phyloP scores from a whole-genome alignment of 805 yeast species.

The Saccharomycopsis sp. region DNA sequence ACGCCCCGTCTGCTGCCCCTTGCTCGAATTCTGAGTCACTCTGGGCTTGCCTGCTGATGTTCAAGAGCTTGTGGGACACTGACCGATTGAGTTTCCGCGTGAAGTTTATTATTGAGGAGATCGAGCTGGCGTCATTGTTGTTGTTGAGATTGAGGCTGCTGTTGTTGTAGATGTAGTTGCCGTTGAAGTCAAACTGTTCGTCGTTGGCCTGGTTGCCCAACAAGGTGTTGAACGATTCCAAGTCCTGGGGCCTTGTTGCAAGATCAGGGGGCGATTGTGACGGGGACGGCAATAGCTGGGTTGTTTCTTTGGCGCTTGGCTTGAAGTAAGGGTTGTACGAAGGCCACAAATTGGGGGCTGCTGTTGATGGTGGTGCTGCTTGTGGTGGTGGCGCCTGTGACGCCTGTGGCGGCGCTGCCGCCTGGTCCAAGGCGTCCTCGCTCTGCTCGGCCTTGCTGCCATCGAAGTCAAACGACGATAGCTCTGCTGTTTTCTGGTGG shows the following conservation, averaged over 20 bases:
- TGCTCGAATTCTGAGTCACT: too few relatives aligned
- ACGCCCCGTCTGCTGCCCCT: too few relatives aligned
- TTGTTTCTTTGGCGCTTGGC: neutral
- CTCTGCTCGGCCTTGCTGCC: neutral
- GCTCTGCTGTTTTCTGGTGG: constrained; percentile 19
- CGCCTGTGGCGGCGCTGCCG: too few relatives aligned
- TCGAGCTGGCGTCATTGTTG: constrained; percentile 7
- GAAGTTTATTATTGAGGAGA: constrained; percentile 20
- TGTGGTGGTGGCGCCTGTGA: too few relatives aligned
- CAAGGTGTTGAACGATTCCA: constrained; percentile 19
- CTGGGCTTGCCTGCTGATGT: neutral
- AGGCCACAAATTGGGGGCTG: neutral
- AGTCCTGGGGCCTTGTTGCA: constrained; percentile 14
- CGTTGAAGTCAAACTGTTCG: constrained; percentile 18
- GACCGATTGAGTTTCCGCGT: constrained; percentile 20
- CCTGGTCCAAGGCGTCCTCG: too few relatives aligned
- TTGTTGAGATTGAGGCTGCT: constrained; percentile 10
- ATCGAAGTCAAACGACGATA: constrained; percentile 16
- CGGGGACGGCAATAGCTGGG: neutral
- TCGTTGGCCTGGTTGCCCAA: constrained; percentile 13
- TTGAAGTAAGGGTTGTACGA: neutral
- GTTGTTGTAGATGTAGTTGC: too few relatives aligned
- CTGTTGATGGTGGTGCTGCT: constrained; percentile 1
- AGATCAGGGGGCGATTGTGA: too few relatives aligned
- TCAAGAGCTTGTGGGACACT: constrained; percentile 17